Evolutionary conservation across 768 basidiomycete genomes (phyloP).

Genomic region (Termitomyces sp.): DNA sequence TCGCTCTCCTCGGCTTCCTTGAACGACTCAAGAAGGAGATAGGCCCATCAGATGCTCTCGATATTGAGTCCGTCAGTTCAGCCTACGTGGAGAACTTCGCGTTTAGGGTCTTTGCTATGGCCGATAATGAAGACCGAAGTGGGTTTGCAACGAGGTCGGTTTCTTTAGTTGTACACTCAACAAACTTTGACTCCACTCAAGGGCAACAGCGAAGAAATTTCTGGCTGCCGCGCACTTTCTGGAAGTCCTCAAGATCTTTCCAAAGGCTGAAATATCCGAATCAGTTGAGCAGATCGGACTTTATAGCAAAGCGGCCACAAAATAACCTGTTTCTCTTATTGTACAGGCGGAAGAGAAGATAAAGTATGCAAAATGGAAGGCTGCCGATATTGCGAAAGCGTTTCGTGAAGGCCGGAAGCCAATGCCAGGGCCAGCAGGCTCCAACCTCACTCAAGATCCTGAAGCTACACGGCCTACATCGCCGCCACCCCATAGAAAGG

Average conservation of each 20-base stretch:
- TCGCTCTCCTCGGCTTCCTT: conserved; percentile 70
- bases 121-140: conserved; percentile 88
- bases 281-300: conserved; percentile 38
- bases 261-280: conserved; percentile 52
- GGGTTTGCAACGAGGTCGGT: conserved; percentile 72
- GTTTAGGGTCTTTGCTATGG: conserved; percentile 78
- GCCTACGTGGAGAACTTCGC: conserved; percentile 97
- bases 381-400: conserved; percentile 91
- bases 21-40: conserved; percentile 80
- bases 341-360: conserved; percentile 81
- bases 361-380: conserved; percentile 96
- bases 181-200: conserved; percentile 24
- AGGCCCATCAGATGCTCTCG: conserved; percentile 73
- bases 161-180: neutral
- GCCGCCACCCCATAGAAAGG: neutral
- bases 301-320: neutral
- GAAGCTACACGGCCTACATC: conserved; percentile 11
- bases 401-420: conserved; percentile 91
- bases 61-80: conserved; percentile 75
- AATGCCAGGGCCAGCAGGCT: conserved; percentile 70
- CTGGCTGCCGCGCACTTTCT: conserved; percentile 93
- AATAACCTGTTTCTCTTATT: neutral
- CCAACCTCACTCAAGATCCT: conserved; percentile 22
- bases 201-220: conserved; percentile 91
- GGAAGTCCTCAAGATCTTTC: conserved; percentile 80